Evolutionary conservation across 306 rosid species (phyloP).

Genomic region (Fragaria nilgerrensis): DNA sequence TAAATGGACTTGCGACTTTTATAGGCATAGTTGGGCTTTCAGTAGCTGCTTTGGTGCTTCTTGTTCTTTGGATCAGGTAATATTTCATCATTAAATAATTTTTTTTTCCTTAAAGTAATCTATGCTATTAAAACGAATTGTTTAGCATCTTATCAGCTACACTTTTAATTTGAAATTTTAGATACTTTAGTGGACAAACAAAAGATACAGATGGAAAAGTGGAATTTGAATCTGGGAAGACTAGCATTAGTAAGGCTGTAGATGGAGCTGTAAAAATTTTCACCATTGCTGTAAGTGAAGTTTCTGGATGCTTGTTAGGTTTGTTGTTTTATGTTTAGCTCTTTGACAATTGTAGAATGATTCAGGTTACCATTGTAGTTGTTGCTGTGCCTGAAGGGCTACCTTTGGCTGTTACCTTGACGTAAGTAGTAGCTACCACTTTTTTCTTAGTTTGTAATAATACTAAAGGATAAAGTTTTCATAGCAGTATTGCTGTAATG

Average conservation of each 20-base stretch:
- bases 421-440: constrained; percentile 51
- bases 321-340: not conserved
- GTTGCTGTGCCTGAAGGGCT: constrained; percentile 99
- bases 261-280: constrained; percentile 76
- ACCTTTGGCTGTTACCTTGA: constrained; percentile 96
- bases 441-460: constrained; percentile 14
- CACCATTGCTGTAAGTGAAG: constrained; percentile 85
- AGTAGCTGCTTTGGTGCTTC: constrained; percentile 78
- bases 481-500: constrained; percentile 11
- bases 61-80: constrained; percentile 81
- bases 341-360: constrained; percentile 38
- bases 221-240: constrained; percentile 50
- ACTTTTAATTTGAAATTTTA: constrained; percentile 35
- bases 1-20: constrained; percentile 98
- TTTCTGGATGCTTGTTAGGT: constrained; percentile 21
- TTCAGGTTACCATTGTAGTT: constrained; percentile 96
- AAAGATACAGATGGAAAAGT: constrained; percentile 40
- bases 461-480: constrained; percentile 13
- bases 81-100: constrained; percentile 11
- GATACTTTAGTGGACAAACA: constrained; percentile 79
- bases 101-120: not conserved
- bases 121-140: constrained; percentile 3
- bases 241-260: constrained; percentile 47
- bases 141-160: constrained; percentile 22
- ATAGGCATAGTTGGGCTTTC: constrained; percentile 91